Percentiles rank a stretch among this genome's conserved stretches.
Evolutionary conservation across 2,329 filamentous ascomycete genomes (phyloP).

Genomic region (Monilinia vaccinii-corymbosi): DNA sequence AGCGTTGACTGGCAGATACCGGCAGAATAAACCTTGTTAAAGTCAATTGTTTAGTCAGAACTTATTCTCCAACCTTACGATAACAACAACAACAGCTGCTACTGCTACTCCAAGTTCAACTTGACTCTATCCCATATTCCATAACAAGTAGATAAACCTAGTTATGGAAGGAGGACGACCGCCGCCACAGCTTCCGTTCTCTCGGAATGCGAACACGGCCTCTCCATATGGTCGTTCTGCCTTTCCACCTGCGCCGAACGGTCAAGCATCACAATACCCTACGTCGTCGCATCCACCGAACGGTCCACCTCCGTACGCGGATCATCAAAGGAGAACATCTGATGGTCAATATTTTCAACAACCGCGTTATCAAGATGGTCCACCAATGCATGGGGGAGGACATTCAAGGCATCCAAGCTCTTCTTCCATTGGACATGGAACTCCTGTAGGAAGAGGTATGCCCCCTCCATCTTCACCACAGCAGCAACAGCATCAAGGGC

Average conservation of each 20-base stretch:
- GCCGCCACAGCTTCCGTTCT: slow-evolving; percentile 24
- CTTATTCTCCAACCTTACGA: background rate
- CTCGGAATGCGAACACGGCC: slow-evolving; percentile 27
- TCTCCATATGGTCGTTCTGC: slow-evolving; percentile 27
- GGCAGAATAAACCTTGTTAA: background rate
- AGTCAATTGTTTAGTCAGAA: background rate
- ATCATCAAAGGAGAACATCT: slow-evolving; percentile 29
- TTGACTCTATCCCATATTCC: background rate
- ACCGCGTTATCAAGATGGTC: slow-evolving; percentile 23
- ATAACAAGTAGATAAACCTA: background rate
- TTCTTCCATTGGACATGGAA: slow-evolving; percentile 28
- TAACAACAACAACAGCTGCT: background rate
- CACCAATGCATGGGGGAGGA: slow-evolving; percentile 22
- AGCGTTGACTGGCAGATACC: background rate
- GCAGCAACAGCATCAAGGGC: slow-evolving; percentile 30
- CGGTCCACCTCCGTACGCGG: slow-evolving; percentile 23
- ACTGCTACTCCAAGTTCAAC: background rate
- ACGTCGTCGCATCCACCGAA: slow-evolving; percentile 26
- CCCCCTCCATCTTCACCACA: slow-evolving; percentile 42
- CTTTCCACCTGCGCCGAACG: background rate
- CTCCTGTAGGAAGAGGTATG: slow-evolving; percentile 32
- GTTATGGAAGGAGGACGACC: slow-evolving; percentile 30
- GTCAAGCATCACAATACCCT: slow-evolving; percentile 17
- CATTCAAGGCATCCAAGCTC: slow-evolving; percentile 28
- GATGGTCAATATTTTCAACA: slow-evolving; percentile 27